Base-by-base conservation (phyloP, 2,329 filamentous ascomycete genomes). In the Mariannaea sp. region DNA sequence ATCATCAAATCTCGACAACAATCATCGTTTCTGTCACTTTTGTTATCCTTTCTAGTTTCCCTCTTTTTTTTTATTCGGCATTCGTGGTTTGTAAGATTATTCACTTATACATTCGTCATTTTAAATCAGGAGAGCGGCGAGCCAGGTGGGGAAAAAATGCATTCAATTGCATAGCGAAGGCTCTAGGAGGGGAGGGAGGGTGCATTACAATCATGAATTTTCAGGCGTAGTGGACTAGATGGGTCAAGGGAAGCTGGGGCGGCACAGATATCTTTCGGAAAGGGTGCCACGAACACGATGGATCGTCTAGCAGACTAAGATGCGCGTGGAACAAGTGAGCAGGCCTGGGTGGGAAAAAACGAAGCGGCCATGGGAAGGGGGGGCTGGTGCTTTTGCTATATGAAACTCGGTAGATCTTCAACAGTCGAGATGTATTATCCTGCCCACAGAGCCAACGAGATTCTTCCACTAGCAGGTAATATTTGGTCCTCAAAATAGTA, bases 21-120 rank as follows among this genome's bases (percentile, higher is more conserved):
- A 30, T 49, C 47, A 33, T 56, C 17, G 27, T 47, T 49, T 33
- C n/a, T n/a, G n/a, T 49, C 40, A 39, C 45, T 10, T 49, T 43
- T 55, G 40, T 22, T 50, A 7, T 14, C 14, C 51, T 43, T 32
- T 57, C 17, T 36, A 47, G 42, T 26, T 52, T 45, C 39, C 46
- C 9, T 43, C 38, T 55, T 46, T 27, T 49, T 41, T 24, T 45
- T 55, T 50, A 46, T 57, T 49, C 56, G 47, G 36, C n/a, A 38
- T 33, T 40, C 48, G 45, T 30, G 14, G 38, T 55, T 58, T 65
- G 63, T 65, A 66, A 58, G 51, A 65, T 44, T 56, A 60, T 57
- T 53, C 40, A 17, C 44, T 42, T 24, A 47, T 62, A 48, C 53
- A 57, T 53, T 47, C 46, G 32, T 42, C 42, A 57, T 40, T 39